Percentiles rank a stretch among this genome's conserved stretches.
phyloP scores from a whole-genome alignment of 192 early-diverging fungal species.

The Coemansia sp. region DNA sequence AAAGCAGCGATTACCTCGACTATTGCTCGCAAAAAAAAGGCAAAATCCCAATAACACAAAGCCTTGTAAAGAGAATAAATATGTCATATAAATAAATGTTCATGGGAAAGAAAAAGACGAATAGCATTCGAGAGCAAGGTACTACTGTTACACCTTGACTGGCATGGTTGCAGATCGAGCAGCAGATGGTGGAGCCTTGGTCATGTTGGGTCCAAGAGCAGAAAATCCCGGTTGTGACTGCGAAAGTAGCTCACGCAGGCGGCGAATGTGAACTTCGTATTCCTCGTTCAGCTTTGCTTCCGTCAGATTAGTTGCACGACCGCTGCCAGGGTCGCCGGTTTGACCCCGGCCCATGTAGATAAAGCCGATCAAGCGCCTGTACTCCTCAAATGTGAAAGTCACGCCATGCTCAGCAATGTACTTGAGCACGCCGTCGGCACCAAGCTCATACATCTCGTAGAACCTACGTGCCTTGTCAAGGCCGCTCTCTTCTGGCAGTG shows the following conservation, averaged over 20 bases:
- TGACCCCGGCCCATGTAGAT: conserved; percentile 58
- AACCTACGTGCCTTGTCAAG: conserved; percentile 71
- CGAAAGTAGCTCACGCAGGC: conserved; percentile 35
- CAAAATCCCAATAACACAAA: background rate
- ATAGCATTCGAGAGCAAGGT: background rate
- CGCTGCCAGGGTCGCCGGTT: conserved; percentile 15
- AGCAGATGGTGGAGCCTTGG: background rate
- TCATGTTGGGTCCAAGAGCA: background rate
- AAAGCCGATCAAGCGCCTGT: conserved; percentile 70
- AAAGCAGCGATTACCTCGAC: conserved; percentile 34
- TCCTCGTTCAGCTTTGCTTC: conserved; percentile 31
- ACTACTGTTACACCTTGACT: background rate
- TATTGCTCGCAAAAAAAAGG: conserved; percentile 12
- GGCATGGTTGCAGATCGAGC: background rate
- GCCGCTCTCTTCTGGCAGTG: conserved; percentile 61
- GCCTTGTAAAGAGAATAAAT: background rate
- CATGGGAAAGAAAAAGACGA: background rate
- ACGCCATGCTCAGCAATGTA: conserved; percentile 60
- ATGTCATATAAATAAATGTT: background rate
- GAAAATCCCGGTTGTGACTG: conserved; percentile 8
- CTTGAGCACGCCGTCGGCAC: conserved; percentile 60
- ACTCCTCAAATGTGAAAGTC: conserved; percentile 78
- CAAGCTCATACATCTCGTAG: conserved; percentile 70
- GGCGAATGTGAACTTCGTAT: conserved; percentile 32
- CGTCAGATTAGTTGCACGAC: conserved; percentile 29